phyloP scores from a whole-genome alignment of 2,329 filamentous ascomycete genomes.

The Trichoderma sp. region DNA sequence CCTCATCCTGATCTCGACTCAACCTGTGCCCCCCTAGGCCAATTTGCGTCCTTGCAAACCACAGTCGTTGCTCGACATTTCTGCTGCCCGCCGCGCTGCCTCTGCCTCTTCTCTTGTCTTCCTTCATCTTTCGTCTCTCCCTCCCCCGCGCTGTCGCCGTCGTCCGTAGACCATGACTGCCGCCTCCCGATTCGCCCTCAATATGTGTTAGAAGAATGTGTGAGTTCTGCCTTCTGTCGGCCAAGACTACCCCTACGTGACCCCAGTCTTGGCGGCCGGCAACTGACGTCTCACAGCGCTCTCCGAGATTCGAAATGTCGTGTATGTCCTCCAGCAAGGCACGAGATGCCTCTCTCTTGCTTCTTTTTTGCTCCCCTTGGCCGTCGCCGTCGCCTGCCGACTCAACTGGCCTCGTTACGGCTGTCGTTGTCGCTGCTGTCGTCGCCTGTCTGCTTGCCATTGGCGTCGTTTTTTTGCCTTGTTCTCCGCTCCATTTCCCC shows the following conservation, averaged over 20 bases:
- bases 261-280: constrained; percentile 29
- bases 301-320: constrained; percentile 52
- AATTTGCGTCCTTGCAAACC: constrained; percentile 15
- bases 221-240: constrained; percentile 33
- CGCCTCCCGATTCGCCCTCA: constrained; percentile 33
- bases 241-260: constrained; percentile 22
- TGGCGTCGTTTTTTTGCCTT: background rate
- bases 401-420: background rate
- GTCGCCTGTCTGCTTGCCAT: background rate
- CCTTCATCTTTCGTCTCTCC: background rate
- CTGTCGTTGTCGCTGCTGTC: background rate
- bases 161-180: constrained; percentile 38
- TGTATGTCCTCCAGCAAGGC: constrained; percentile 37
- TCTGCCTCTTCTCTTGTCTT: background rate
- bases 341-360: background rate
- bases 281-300: constrained; percentile 47
- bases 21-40: background rate
- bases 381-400: background rate
- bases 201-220: constrained; percentile 48
- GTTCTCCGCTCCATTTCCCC: background rate
- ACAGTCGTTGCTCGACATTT: background rate
- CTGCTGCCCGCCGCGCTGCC: background rate
- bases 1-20: constrained; percentile 14
- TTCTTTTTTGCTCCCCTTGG: background rate
- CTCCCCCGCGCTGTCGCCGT: constrained; percentile 29